Evolutionary conservation across 208 protist species (phyloP).

Genomic region (Wallacemonas sp.): DNA sequence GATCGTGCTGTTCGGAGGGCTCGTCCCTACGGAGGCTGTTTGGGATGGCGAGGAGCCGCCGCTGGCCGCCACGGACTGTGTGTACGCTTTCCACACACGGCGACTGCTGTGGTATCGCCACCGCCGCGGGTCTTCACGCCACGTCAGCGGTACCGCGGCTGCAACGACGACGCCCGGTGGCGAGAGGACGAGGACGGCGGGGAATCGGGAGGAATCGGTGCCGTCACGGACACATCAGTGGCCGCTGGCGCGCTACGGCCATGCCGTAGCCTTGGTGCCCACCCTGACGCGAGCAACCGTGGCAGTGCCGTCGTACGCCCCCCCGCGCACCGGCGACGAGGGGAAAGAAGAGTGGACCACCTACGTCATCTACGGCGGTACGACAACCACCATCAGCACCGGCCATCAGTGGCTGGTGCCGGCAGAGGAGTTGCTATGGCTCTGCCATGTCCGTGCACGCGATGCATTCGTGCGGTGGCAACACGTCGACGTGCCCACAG

Average conservation of each 20-base stretch:
- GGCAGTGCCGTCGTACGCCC: too few species aligned
- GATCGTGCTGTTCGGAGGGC: constrained; percentile 51
- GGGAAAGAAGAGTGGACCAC: constrained; percentile 8
- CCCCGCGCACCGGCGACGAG: constrained; percentile 28
- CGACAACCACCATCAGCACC: not conserved
- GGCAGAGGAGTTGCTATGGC: constrained; percentile 54
- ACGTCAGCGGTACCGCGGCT: not conserved
- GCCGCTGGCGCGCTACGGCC: constrained; percentile 57
- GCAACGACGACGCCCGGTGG: not conserved
- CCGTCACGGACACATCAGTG: constrained; percentile 19
- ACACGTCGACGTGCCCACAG: constrained; percentile 26
- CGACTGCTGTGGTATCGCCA: constrained; percentile 27
- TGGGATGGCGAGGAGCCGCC: constrained; percentile 4
- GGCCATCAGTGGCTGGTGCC: constrained; percentile 19
- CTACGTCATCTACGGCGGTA: constrained; percentile 31
- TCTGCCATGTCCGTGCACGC: constrained; percentile 21
- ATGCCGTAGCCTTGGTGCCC: constrained; percentile 35
- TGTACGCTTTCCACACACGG: constrained; percentile 42
- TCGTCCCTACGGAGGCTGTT: constrained; percentile 6
- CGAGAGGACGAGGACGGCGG: not conserved
- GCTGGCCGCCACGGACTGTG: constrained; percentile 22
- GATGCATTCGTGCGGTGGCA: constrained; percentile 31
- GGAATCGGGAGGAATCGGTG: not conserved
- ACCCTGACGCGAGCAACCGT: constrained; percentile 14
- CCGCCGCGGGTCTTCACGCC: not conserved